Percentiles rank a stretch among this genome's conserved stretches.
Conservation (phyloP, 371 early-diverging fungal genomes). For the Batrachochytrium dendrobatidis region DNA sequence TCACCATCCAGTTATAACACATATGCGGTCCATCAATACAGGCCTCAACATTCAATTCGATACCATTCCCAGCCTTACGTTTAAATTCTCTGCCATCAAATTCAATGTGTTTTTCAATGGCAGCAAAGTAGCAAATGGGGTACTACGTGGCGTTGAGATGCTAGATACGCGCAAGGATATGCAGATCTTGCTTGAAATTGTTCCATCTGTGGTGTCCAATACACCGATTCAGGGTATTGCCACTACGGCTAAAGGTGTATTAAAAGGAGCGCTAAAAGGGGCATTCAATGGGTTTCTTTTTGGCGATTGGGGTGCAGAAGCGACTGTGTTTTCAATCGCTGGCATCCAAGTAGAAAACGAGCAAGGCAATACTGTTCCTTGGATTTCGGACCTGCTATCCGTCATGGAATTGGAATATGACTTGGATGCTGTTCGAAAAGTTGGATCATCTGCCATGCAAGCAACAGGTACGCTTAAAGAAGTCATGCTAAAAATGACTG, state of each 20-base stretch:
- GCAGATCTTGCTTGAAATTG: slow-evolving; percentile 6
- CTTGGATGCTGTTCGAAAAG: slow-evolving; percentile 12
- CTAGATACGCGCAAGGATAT: not conserved
- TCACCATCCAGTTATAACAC: not conserved
- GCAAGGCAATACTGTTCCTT: slow-evolving; percentile 7
- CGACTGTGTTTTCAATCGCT: slow-evolving; percentile 6
- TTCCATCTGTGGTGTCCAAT: slow-evolving; percentile 4
- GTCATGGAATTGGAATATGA: slow-evolving; percentile 10
- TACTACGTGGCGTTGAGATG: slow-evolving; percentile 5
- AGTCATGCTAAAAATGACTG: not conserved
- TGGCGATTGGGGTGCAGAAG: slow-evolving; percentile 14
- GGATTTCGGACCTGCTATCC: slow-evolving; percentile 7
- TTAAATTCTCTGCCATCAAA: slow-evolving; percentile 4
- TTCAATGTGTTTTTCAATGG: slow-evolving; percentile 10
- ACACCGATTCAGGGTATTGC: slow-evolving; percentile 7
- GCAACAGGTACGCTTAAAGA: not conserved
- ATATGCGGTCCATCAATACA: slow-evolving; percentile 2
- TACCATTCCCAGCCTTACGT: slow-evolving; percentile 6
- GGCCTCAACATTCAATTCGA: slow-evolving; percentile 9
- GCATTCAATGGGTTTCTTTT: slow-evolving; percentile 10
- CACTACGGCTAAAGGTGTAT: slow-evolving; percentile 11
- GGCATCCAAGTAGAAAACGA: slow-evolving; percentile 7
- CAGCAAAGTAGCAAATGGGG: not conserved
- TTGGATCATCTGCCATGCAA: slow-evolving; percentile 1
- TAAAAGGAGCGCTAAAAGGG: slow-evolving; percentile 9